Conservation (phyloP, 148 eudicot genomes). For the Fallopia convolvulus region DNA sequence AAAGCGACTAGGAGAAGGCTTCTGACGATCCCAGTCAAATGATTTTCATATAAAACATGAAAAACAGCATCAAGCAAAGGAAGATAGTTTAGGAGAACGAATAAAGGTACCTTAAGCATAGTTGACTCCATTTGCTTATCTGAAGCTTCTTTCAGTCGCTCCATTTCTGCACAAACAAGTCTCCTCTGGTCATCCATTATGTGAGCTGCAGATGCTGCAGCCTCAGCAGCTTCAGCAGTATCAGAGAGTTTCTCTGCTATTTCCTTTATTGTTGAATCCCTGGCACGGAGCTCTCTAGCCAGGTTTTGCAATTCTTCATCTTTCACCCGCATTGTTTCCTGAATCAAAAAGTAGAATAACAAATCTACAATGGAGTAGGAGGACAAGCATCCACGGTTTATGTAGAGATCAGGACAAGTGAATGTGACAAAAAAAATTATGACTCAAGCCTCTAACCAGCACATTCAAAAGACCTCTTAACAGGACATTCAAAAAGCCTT, state of each 20-base stretch:
- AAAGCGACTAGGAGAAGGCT: slow-evolving; percentile 8
- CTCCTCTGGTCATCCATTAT: slow-evolving; percentile 90
- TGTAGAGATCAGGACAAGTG: background rate
- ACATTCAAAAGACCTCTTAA: background rate
- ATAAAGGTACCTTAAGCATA: slow-evolving; percentile 48
- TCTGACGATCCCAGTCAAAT: background rate
- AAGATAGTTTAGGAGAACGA: background rate
- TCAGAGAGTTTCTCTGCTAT: slow-evolving; percentile 81
- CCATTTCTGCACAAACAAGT: slow-evolving; percentile 67
- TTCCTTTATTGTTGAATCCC: slow-evolving; percentile 86
- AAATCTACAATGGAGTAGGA: background rate
- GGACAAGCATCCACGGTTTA: background rate
- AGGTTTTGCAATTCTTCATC: slow-evolving; percentile 93
- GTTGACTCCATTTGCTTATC: slow-evolving; percentile 48
- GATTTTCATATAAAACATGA: background rate
- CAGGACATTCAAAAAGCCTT: background rate
- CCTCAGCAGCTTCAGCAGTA: slow-evolving; percentile 93
- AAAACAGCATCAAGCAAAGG: background rate
- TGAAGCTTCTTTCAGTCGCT: slow-evolving; percentile 50
- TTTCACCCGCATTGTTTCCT: slow-evolving; percentile 90
- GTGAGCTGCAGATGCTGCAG: slow-evolving; percentile 98
- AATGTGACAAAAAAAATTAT: background rate
- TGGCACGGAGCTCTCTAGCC: slow-evolving; percentile 77
- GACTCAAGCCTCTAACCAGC: background rate
- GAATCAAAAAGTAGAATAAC: slow-evolving; percentile 14